These are phyloP conservation scores for Saururus chinensis DNA, from an alignment of 164 flowering plant species.

Conservation along the genomic window DNA sequence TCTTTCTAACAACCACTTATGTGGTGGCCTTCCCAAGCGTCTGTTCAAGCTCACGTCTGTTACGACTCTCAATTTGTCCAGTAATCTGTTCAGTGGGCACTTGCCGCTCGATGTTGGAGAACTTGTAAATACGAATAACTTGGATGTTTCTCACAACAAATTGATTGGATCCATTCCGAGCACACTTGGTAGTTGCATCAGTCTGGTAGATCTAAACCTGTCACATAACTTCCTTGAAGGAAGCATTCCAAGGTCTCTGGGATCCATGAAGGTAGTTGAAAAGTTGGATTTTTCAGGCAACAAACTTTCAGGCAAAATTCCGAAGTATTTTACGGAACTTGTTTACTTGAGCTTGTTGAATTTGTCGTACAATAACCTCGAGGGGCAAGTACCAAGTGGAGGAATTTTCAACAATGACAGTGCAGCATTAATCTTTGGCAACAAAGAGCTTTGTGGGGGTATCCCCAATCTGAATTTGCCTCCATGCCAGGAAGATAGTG, in stretches of 20 bases:
- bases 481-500: conserved; percentile 10
- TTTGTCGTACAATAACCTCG: conserved; percentile 2
- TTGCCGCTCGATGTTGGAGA: conserved; percentile 1
- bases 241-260: conserved; percentile 2
- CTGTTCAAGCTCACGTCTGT: conserved; percentile 4
- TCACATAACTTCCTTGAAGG: conserved; percentile 4
- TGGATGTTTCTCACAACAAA: not conserved
- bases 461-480: conserved; percentile 15
- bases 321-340: conserved; percentile 1
- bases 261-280: not conserved
- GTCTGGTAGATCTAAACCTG: conserved; percentile 1
- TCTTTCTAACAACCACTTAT: conserved; percentile 6
- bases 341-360: not conserved
- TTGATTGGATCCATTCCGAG: conserved; percentile 1
- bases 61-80: conserved; percentile 4
- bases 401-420: conserved; percentile 2
- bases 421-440: not conserved
- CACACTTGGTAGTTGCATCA: conserved; percentile 5
- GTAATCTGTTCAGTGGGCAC: conserved; percentile 9
- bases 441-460: conserved; percentile 10
- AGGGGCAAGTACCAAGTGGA: conserved; percentile 3
- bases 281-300: not conserved
- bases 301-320: conserved; percentile 1
- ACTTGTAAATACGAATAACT: not conserved
- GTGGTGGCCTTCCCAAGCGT: conserved; percentile 9